Base-by-base conservation (phyloP, 139 green algal genomes). In the Zygnema cylindricum region DNA sequence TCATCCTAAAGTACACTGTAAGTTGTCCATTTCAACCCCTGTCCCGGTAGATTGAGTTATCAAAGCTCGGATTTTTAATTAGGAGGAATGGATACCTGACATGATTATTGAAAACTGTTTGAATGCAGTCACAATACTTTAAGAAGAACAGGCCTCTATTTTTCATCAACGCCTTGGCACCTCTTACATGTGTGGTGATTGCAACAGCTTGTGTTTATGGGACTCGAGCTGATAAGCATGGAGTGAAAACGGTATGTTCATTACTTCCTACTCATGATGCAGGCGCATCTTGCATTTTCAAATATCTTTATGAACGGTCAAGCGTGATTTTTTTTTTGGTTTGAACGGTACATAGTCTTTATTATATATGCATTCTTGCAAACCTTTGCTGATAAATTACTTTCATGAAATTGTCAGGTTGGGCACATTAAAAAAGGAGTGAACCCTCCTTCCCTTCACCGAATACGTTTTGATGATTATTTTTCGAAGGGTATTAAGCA, bases 91-190 rank as follows among this genome's bases (percentile, higher is more conserved):
- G n/a, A n/a, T n/a, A n/a, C n/a, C n/a, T n/a, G n/a, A n/a, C n/a
- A n/a, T n/a, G n/a, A n/a, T n/a, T 63, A 16, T 7, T 63, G 49
- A 63, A 16, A 63, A 63, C 16, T 25, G 49, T 16, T 63, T 63
- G 49, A 16, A 63, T 63, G 49, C 49, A 63, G 49, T 63, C 49
- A 25, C 49, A 63, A 16, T 16, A 90, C 76, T 38, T n/a, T 3
- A 84, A 36, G 7, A 90, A 90, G 55, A 32, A 42, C 11, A 90
- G 78, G 43, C 35, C 79, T 2, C 77, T 90, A 11, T 90, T 90
- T 30, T 90, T 78, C 78, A 69, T 88, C 35, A 87, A 86, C 75
- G 84, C 81, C 21, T 32, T 87, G 32, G 85, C 76, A n/a, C 85
- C 85, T 32, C 41, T 90, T 35, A 49, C 39, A 0, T n/a, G 54